Conservation (phyloP, 2,329 filamentous ascomycete species). For the Colletotrichum echinochloae region DNA sequence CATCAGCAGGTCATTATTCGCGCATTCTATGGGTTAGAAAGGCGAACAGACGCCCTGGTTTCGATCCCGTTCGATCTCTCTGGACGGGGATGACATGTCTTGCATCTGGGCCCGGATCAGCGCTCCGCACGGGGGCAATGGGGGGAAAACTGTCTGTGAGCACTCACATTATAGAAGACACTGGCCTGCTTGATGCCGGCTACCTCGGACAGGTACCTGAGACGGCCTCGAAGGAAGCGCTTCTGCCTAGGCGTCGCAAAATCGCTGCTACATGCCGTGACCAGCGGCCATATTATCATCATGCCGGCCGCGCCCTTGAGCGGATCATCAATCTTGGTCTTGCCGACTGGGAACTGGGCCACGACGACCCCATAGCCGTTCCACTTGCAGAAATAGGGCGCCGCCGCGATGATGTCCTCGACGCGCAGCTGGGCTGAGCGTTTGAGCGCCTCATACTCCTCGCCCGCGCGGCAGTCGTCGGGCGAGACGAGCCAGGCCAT, state of each 20-base stretch:
- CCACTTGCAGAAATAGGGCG: slow-evolving; percentile 42
- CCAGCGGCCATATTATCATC: slow-evolving; percentile 41
- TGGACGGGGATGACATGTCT: slow-evolving; percentile 31
- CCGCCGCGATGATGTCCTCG: slow-evolving; percentile 41
- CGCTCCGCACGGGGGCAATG: too few species aligned
- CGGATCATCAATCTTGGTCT: slow-evolving; percentile 31
- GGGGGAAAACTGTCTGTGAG: background rate
- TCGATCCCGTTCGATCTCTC: slow-evolving; percentile 38
- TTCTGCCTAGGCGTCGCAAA: slow-evolving; percentile 42
- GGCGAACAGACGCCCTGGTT: background rate
- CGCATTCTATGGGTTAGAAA: background rate
- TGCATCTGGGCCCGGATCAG: slow-evolving; percentile 27
- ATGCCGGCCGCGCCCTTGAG: slow-evolving; percentile 43
- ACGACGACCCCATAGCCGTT: slow-evolving; percentile 40
- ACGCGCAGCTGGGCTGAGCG: slow-evolving; percentile 39
- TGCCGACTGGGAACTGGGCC: slow-evolving; percentile 41
- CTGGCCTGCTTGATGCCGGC: slow-evolving; percentile 43
- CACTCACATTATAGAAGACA: slow-evolving; percentile 41
- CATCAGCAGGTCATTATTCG: background rate
- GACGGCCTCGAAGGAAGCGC: slow-evolving; percentile 39
- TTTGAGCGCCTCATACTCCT: slow-evolving; percentile 41
- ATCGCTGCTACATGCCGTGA: slow-evolving; percentile 41
- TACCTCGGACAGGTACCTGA: slow-evolving; percentile 41
- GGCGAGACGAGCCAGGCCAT: slow-evolving; percentile 43
- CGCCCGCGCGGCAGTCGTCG: slow-evolving; percentile 40